Evolutionary conservation across 306 rosid genomes (phyloP).

Genomic region (Hylodesmum podocarpum): DNA sequence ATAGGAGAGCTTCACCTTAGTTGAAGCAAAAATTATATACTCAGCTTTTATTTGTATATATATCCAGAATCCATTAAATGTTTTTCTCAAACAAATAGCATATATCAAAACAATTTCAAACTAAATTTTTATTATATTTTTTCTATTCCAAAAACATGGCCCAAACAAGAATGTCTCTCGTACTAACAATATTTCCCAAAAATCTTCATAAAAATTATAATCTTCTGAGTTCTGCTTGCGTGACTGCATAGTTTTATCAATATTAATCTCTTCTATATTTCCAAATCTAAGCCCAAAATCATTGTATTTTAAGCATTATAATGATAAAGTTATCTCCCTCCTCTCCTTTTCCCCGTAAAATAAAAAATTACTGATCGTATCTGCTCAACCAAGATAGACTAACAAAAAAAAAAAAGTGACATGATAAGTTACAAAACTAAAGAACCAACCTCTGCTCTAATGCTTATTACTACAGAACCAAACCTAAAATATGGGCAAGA

Average conservation of each 20-base stretch:
- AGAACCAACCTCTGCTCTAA: constrained; percentile 13
- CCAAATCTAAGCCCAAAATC: too few species aligned
- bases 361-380: background rate
- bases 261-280: too few species aligned
- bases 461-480: constrained; percentile 14
- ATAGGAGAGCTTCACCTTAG: too few species aligned
- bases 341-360: background rate
- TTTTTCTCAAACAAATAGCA: background rate
- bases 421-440: constrained; percentile 27
- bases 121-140: background rate
- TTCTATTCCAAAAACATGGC: background rate
- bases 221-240: too few species aligned
- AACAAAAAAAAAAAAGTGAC: background rate
- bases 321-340: background rate
- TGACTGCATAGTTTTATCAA: too few species aligned
- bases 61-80: background rate
- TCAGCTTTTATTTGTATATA: background rate
- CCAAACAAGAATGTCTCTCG: background rate
- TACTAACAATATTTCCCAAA: background rate
- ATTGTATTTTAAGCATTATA: too few species aligned
- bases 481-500: background rate
- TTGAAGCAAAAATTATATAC: background rate
- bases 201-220: background rate
- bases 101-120: background rate
- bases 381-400: background rate